Evolutionary conservation across 2,329 filamentous ascomycete genomes (phyloP).

Genomic region (Arachnopeziza araneosa): DNA sequence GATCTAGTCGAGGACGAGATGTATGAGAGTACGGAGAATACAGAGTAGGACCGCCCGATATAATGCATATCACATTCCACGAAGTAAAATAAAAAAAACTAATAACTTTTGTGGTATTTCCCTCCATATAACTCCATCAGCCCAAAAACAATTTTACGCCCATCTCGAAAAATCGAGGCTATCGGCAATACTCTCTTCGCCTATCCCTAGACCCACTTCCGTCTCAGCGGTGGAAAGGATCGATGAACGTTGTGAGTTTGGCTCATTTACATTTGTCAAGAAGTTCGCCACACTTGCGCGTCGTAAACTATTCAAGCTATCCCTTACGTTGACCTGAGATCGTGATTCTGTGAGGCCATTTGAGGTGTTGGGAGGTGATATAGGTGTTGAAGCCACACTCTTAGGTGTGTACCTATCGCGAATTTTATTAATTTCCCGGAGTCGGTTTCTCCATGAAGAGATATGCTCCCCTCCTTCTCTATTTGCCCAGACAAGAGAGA

Average conservation of each 20-base stretch:
- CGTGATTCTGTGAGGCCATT: constrained; percentile 26
- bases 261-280: constrained; percentile 52
- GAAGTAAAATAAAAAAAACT: background rate
- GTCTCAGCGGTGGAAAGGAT: constrained; percentile 51
- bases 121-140: background rate
- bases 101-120: background rate
- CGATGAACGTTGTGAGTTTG: constrained; percentile 53
- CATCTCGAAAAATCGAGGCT: constrained; percentile 32
- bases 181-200: constrained; percentile 28
- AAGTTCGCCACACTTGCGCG: constrained; percentile 62
- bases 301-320: constrained; percentile 55
- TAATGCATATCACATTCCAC: background rate
- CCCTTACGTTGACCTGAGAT: constrained; percentile 42
- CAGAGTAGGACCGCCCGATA: background rate
- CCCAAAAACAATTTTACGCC: constrained; percentile 22
- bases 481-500: constrained; percentile 83
- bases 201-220: constrained; percentile 34
- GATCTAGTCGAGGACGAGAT: background rate
- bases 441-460: constrained; percentile 82
- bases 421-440: constrained; percentile 78
- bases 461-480: constrained; percentile 74
- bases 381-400: constrained; percentile 25
- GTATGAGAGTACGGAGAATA: background rate
- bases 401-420: constrained; percentile 61
- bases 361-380: constrained; percentile 30